Evolutionary conservation across 306 rosid species (phyloP), one percentile per base, ranked within the genome.

Genomic region (Quillaja saponaria): DNA sequence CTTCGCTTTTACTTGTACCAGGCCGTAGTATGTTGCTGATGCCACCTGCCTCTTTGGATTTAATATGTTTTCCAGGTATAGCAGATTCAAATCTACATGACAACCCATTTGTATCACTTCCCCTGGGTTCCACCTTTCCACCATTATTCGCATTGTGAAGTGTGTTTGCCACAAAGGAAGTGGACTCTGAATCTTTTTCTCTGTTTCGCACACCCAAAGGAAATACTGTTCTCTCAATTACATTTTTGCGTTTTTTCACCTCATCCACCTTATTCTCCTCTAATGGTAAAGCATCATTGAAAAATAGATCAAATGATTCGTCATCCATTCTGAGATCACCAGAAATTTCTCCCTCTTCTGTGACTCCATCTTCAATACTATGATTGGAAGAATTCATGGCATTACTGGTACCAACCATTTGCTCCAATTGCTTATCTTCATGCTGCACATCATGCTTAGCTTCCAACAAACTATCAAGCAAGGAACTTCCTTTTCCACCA

Each of bases 271-370:
- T 63, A 19, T 49, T 65, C 42, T 63, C 80, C 55, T 40, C 69
- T 62, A 53, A 45, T 51, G 67, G 34, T 35, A 10, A 67, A 34
- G 80, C 45, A 85, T 78, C 80, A 14, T 63, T 74, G 13, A 61
- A 67, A 54, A 73, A 16, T 49, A 38, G 50, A 65, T 77, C 66
- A 19, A 63, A 64, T 28, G 79, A 76, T 52, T 61, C 47, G 16
- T 37, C 81, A 67, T 68, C 65, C 46, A 47, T 59, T 25, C 25
- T 58, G 59, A 54, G 44, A 46, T 79, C 90, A 66, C 80, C 86
- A 58, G 76, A 79, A 56, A 91, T 75, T 79, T 91, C 96, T 61
- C 18, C 88, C n/a, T 64, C 72, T 52, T 67, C 76, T 41, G 72
- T 6, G 13, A 68, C 87, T 53, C 18, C 88, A 16, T 64, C 72